Evolutionary conservation across 176 grass and related monocot species (phyloP), one percentile per base, ranked within the genome.

Genomic region (Eragrostis nindensis): DNA sequence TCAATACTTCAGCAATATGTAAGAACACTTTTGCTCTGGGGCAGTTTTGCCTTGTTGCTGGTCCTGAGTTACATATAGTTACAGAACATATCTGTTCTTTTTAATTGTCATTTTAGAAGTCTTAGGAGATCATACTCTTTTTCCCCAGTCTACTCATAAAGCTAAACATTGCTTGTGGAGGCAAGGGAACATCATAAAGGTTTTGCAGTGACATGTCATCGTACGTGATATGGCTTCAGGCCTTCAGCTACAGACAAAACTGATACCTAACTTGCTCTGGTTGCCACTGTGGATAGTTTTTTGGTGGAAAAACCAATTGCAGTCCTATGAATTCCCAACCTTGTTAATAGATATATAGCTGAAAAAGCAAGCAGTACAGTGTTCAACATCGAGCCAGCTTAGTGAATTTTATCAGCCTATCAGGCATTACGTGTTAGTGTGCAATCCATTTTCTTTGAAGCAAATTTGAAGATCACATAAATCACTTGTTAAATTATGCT

Each of bases 181-280:
- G 24, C 19, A n/a, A 36, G 62, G 18, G 24, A 7, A n/a, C 53
- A 5, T 48, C 24, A 24, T 72, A 36, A 48, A 62, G 67, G 1
- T 48, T 39, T 49, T 75, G n/a, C 57, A 67, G 29, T 36, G 36
- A 36, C 29, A 63, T 65, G 29, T 11, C 69, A 65, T 66, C n/a
- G n/a, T n/a, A n/a, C 10, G 21, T 30, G 36, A 25, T n/a, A 25
- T 40, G 24, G 44, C 45, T 67, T 75, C 36, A 56, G 47, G 39
- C 24, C 40, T 68, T 18, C 7, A 69, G 39, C 6, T 75, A 29
- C 6, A 43, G 5, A 66, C 21, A 29, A 46, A n/a, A n/a, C n/a
- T n/a, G n/a, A n/a, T n/a, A n/a, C 45, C 13, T 21, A 49, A 53
- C 11, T 15, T 14, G 8, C 14, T 42, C 36, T 27, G 41, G 55